phyloP scores from a whole-genome alignment of 768 basidiomycete genomes.

The Pulveroboletus sp. region DNA sequence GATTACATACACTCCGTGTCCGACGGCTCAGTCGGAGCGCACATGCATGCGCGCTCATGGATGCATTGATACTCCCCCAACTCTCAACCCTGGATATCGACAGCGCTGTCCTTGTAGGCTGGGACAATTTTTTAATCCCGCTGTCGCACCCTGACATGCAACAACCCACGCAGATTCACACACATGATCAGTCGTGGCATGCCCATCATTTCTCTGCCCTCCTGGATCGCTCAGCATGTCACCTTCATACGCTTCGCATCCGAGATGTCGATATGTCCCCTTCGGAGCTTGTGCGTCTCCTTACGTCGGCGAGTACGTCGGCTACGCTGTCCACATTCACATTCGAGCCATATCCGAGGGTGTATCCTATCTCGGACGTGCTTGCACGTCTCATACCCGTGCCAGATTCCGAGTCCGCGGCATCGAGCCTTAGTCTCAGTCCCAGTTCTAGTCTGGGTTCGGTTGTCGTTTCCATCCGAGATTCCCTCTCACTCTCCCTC shows the following conservation, averaged over 20 bases:
- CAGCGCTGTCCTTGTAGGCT: constrained; percentile 17
- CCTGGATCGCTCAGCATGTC: constrained; percentile 21
- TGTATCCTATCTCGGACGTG: constrained; percentile 15
- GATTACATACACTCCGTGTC: constrained; percentile 20
- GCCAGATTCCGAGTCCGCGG: not conserved
- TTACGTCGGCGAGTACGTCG: constrained; percentile 15
- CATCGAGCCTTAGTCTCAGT: not conserved
- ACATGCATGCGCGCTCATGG: constrained; percentile 16
- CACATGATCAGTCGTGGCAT: constrained; percentile 20
- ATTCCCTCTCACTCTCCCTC: not conserved
- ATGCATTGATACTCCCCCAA: constrained; percentile 20
- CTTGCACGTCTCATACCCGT: constrained; percentile 11
- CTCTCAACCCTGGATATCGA: constrained; percentile 21
- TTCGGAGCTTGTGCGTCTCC: constrained; percentile 15
- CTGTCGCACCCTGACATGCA: constrained; percentile 12
- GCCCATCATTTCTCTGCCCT: constrained; percentile 20
- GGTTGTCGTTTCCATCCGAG: not conserved
- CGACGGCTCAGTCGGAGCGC: constrained; percentile 20
- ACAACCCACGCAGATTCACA: not conserved
- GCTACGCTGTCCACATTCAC: constrained; percentile 19
- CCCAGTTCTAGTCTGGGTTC: not conserved
- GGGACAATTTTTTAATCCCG: constrained; percentile 5
- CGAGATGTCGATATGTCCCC: constrained; percentile 24
- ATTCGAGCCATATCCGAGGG: constrained; percentile 22
- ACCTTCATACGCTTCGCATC: constrained; percentile 16